Percentiles rank a stretch among this genome's conserved stretches.
phyloP scores from a whole-genome alignment of 2,329 filamentous ascomycete genomes.

The Colletotrichum tanaceti region DNA sequence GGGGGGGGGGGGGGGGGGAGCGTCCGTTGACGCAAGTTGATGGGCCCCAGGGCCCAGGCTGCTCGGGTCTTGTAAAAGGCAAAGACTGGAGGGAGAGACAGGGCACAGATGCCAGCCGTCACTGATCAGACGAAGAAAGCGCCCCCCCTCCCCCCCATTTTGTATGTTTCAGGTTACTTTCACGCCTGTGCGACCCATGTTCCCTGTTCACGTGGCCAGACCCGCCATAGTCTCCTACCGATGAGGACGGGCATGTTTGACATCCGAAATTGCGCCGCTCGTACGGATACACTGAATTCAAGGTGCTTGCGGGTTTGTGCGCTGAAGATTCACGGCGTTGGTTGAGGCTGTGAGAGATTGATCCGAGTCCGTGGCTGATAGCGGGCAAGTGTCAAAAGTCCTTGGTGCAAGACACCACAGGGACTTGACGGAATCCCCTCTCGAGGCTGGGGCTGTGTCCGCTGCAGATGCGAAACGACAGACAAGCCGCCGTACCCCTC shows the following conservation, averaged over 20 bases:
- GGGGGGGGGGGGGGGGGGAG: constrained; percentile 15
- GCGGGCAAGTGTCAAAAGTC: constrained; percentile 2
- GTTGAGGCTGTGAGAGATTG: constrained; percentile 14
- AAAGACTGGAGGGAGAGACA: constrained; percentile 9
- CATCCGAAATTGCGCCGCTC: background rate
- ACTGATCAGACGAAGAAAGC: constrained; percentile 39
- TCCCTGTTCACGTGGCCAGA: constrained; percentile 35
- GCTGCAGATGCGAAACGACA: constrained; percentile 9
- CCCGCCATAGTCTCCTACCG: constrained; percentile 37
- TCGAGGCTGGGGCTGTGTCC: constrained; percentile 8
- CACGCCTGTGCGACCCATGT: constrained; percentile 33
- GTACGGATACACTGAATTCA: too few relatives aligned
- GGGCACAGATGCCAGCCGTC: constrained; percentile 37
- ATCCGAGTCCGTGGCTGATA: constrained; percentile 11
- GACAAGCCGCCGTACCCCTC: background rate
- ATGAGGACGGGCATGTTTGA: constrained; percentile 24
- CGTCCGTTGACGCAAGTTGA: constrained; percentile 40
- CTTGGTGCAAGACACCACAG: constrained; percentile 9
- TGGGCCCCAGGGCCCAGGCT: constrained; percentile 17
- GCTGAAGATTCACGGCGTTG: constrained; percentile 5
- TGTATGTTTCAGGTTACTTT: constrained; percentile 41
- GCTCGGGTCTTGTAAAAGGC: constrained; percentile 16
- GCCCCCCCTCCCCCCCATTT: background rate
- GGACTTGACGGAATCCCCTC: background rate
- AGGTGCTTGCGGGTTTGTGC: constrained; percentile 8